phyloP scores from a whole-genome alignment of 352 stramenopile genomes.

The Globisporangium radiosum region DNA sequence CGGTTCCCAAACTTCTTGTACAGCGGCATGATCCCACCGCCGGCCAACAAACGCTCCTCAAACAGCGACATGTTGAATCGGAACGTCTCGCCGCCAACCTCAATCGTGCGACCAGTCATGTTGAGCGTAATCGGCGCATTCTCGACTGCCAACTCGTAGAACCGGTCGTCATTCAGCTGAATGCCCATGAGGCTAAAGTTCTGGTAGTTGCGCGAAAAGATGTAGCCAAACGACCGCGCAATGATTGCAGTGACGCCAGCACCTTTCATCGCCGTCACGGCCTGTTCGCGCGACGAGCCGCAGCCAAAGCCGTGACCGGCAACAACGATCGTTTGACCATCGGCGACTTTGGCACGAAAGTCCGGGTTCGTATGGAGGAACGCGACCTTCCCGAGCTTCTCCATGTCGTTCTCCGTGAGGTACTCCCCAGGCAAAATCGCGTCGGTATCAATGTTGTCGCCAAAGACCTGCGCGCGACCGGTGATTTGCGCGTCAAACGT shows the following conservation, averaged over 20 bases:
- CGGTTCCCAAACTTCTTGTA: conserved; percentile 85
- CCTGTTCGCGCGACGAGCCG: conserved; percentile 80
- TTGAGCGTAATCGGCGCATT: conserved; percentile 74
- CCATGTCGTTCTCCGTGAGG: conserved; percentile 81
- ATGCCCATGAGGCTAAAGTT: conserved; percentile 84
- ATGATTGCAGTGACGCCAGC: conserved; percentile 78
- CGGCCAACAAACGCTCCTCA: conserved; percentile 73
- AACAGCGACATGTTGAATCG: conserved; percentile 87
- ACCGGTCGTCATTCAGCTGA: conserved; percentile 66
- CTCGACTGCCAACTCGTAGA: conserved; percentile 77
- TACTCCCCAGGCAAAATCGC: conserved; percentile 81
- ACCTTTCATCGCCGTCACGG: conserved; percentile 75
- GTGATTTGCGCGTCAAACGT: conserved; percentile 50
- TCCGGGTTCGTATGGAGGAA: conserved; percentile 84
- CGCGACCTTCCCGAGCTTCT: conserved; percentile 74
- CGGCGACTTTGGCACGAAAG: conserved; percentile 74
- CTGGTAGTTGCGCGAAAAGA: conserved; percentile 85
- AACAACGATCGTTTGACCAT: conserved; percentile 69
- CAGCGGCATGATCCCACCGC: conserved; percentile 80
- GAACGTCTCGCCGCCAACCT: conserved; percentile 67
- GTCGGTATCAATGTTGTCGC: conserved; percentile 88
- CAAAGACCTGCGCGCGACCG: conserved; percentile 73
- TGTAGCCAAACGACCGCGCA: conserved; percentile 82
- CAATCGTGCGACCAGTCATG: conserved; percentile 76
- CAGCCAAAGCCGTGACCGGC: conserved; percentile 79